Evolutionary conservation across 2,329 filamentous ascomycete species (phyloP), one percentile per base, ranked within the genome.

Genomic region (Teratosphaeria pseudoeucalypti): DNA sequence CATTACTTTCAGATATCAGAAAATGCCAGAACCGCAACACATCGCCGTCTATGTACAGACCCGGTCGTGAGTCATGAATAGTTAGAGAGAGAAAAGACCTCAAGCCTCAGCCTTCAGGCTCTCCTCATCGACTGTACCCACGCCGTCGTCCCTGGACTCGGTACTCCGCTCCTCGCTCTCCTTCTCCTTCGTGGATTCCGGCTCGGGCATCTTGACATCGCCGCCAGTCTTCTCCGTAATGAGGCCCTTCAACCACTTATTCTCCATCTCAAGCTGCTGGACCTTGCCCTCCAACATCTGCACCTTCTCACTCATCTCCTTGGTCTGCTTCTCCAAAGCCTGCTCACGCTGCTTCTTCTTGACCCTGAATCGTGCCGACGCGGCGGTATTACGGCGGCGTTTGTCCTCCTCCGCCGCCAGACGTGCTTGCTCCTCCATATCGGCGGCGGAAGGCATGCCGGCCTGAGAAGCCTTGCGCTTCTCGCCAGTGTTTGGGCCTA

Each of bases 281-380:
- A 80, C 76, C 54, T 77, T 74, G 54, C 72, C 70, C 67, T 80
- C 78, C 58, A 79, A 71, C 14, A 70, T 63, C 49, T 66, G 69
- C 57, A 79, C 76, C 64, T 77, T 76, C 61, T 80, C 78, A 37
- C 72, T 72, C 76, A 80, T 80, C 57, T 80, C 78, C 69, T 78
- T 79, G 55, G 77, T 74, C 23, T 74, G 74, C 72, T 79, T 77
- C 73, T 81, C 78, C 52, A 81, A 74, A 9, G 75, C 76, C 64
- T 78, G 76, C 68, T 81, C 78, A 54, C 78, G 76, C 68, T 80
- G 77, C 76, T 81, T 81, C 77, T 81, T 81, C 74, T 81, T 81
- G 62, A 81, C 75, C 54, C 78, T 77, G 75, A 81, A 81, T 52
- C 78, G 76, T 16, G 78, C 78, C 59, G 74, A 77, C n/a, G 78